Percentiles rank a stretch among this genome's conserved stretches.
These are phyloP conservation scores for Ceratocystis colombiana DNA, from an alignment of 2,329 filamentous ascomycete genomes.

Conservation along the genomic window DNA sequence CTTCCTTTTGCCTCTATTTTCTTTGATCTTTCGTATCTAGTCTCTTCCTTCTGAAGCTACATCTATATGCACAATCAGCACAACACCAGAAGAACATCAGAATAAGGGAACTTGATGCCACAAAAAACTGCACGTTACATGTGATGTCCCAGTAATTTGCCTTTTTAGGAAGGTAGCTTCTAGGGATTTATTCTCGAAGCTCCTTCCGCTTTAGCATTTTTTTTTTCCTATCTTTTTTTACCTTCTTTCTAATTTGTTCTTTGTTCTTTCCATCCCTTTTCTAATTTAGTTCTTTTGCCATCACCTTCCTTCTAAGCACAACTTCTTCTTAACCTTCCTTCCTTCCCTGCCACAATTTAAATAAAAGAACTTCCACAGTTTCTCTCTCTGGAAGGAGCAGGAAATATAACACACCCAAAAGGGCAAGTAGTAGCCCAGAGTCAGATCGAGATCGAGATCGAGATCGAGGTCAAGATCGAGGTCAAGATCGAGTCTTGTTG, in stretches of 20 bases:
- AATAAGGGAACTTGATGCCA: not conserved
- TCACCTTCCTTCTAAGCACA: not conserved
- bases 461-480: too few species aligned
- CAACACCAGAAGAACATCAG: not conserved
- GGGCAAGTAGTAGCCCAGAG: not conserved
- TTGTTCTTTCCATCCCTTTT: not conserved
- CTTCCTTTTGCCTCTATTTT: not conserved
- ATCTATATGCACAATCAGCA: not conserved
- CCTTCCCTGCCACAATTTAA: too few species aligned
- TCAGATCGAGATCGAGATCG: not conserved
- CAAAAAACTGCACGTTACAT: conserved; percentile 12
- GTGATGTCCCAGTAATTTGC: not conserved
- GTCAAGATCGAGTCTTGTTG: not conserved
- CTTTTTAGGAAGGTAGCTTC: conserved; percentile 14
- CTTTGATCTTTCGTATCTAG: not conserved
- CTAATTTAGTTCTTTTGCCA: not conserved
- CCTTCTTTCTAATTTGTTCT: not conserved
- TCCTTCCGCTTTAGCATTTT: conserved; percentile 3
- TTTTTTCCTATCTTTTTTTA: not conserved
- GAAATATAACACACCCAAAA: too few species aligned
- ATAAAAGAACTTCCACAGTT: too few species aligned
- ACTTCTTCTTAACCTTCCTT: too few species aligned
- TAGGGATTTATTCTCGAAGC: not conserved
- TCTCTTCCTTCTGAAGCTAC: not conserved
- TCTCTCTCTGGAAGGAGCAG: too few species aligned